Evolutionary conservation across 2,329 filamentous ascomycete species (phyloP).

Genomic region (Fusarium bactridioides): DNA sequence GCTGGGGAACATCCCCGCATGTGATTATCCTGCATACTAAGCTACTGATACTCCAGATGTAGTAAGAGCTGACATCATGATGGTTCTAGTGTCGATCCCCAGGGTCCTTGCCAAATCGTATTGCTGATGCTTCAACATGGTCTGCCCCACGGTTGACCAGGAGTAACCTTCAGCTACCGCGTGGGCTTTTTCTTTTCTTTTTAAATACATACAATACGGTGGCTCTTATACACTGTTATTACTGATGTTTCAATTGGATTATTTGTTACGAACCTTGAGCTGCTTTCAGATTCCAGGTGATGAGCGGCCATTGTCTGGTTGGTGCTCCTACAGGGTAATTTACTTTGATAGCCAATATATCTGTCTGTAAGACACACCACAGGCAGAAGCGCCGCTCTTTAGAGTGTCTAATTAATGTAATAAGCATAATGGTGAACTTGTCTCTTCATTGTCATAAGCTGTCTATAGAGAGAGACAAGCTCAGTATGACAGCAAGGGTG

Average conservation of each 20-base stretch:
- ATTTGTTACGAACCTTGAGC: neutral
- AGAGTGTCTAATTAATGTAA: neutral
- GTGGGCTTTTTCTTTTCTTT: too few relatives aligned
- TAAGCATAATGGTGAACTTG: neutral
- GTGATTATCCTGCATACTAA: slow-evolving; percentile 24
- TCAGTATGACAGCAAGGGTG: neutral
- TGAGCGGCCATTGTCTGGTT: neutral
- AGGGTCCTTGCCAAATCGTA: slow-evolving; percentile 13
- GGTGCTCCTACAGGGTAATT: slow-evolving; percentile 1
- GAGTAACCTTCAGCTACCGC: neutral
- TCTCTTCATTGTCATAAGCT: neutral
- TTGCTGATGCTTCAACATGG: neutral
- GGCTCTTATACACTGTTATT: neutral
- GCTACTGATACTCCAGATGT: slow-evolving; percentile 16
- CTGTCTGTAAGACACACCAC: neutral
- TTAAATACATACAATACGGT: neutral
- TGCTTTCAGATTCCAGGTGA: neutral
- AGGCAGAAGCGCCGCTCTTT: neutral
- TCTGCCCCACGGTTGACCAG: neutral
- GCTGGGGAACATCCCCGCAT: slow-evolving; percentile 9
- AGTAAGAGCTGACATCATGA: slow-evolving; percentile 32
- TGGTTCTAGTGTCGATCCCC: slow-evolving; percentile 22
- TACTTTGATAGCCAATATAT: neutral
- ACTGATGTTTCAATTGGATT: neutral
- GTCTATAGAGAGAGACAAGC: neutral